Base-by-base conservation (phyloP, 257 asterid genomes). In the Nicotiana otophora region DNA sequence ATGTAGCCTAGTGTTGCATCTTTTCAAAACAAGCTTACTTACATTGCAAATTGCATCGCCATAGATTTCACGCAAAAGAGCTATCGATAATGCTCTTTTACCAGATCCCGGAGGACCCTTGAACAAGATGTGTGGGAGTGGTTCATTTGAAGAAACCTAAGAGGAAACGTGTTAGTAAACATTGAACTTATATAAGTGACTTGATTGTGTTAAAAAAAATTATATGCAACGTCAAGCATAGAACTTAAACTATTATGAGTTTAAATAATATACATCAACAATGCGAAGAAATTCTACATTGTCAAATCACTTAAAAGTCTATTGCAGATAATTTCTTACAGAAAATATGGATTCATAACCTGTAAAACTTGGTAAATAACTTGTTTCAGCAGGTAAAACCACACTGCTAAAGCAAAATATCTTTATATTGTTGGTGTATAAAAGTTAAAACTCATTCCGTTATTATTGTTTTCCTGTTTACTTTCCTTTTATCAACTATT, bases 31-130 rank as follows among this genome's bases (percentile, higher is more conserved):
- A 0, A 58, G 64, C 23, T 58, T 58, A 83, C 94, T 39, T 91
- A 91, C 98, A 85, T 89, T 90, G 87, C 91, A 87, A 82, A 89
- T 91, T 58, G 92, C 64, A 62, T 91, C 92, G 2, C 98, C 98
- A 62, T 87, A 92, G 55, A 92, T 84, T 89, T 92, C 94, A 19
- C 84, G 89, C 58, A 93, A 91, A 86, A 93, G 90, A 60, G 92
- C 94, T 92, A 85, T 89, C 15, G 91, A 78, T 70, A 93, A 83
- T 34, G 97, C 90, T 85, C 91, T 93, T 89, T 91, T 92, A 66
- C 97, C 98, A 14, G 93, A 86, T 74, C 98, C 98, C 16, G 91
- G 85, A 5, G 94, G 91, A 54, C 98, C 98, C 83, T 91, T 91
- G 80, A 93, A 60, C 88, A 93, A 72, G 53, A 93, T 84, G 84